Percentiles rank a stretch among this genome's conserved stretches.
These are phyloP conservation scores for Simplicillium aogashimaense DNA, from an alignment of 2,329 filamentous ascomycete species.

Conservation along the genomic window DNA sequence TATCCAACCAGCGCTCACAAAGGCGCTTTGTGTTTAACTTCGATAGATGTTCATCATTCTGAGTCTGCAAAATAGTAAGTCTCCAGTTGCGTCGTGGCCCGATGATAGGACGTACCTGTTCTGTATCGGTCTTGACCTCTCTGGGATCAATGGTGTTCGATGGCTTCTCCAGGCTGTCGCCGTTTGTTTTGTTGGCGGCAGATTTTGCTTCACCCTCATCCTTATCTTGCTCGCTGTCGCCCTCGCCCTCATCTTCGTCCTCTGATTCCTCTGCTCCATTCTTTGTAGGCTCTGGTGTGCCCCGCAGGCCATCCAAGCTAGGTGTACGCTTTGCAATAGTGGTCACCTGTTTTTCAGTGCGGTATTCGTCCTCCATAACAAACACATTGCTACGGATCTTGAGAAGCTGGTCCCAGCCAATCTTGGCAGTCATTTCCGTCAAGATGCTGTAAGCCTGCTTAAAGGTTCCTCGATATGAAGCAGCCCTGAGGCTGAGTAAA, in stretches of 20 bases:
- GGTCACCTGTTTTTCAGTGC: slow-evolving; percentile 68
- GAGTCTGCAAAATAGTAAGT: slow-evolving; percentile 33
- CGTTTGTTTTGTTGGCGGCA: slow-evolving; percentile 26
- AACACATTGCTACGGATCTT: slow-evolving; percentile 96
- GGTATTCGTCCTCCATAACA: slow-evolving; percentile 98
- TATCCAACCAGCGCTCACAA: slow-evolving; percentile 96
- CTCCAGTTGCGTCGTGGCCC: not conserved
- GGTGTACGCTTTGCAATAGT: slow-evolving; percentile 55
- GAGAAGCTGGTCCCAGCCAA: slow-evolving; percentile 93
- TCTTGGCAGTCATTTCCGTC: slow-evolving; percentile 91
- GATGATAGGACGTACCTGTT: slow-evolving; percentile 45
- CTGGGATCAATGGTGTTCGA: slow-evolving; percentile 68
- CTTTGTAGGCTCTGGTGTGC: slow-evolving; percentile 51
- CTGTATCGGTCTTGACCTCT: slow-evolving; percentile 64
- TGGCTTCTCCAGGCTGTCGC: slow-evolving; percentile 60
- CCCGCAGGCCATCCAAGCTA: slow-evolving; percentile 69
- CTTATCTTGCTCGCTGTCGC: too few species aligned
- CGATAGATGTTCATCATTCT: slow-evolving; percentile 65
- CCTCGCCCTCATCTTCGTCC: slow-evolving; percentile 23
- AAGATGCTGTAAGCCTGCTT: slow-evolving; percentile 88
- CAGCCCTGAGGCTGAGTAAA: slow-evolving; percentile 74
- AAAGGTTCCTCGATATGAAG: slow-evolving; percentile 90
- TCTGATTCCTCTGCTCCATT: slow-evolving; percentile 33
- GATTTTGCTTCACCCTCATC: slow-evolving; percentile 13
- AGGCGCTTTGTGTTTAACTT: slow-evolving; percentile 95